These are phyloP conservation scores for Priceomyces castillae DNA, from an alignment of 805 yeast species.

Conservation along the genomic window DNA sequence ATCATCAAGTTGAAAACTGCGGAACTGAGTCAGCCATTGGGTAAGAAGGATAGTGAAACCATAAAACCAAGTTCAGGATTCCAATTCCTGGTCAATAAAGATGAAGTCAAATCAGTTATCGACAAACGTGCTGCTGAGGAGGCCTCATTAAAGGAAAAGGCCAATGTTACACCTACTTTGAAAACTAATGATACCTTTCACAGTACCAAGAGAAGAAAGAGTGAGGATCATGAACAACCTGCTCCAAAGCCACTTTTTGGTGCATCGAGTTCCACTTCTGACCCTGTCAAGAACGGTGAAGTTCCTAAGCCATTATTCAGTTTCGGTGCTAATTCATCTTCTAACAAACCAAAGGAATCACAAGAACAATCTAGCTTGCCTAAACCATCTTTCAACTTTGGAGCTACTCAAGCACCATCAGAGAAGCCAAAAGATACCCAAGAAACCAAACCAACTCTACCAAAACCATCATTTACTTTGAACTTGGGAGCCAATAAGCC, in stretches of 20 bases:
- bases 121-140: slow-evolving; percentile 16
- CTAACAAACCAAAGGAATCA: neutral
- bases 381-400: slow-evolving; percentile 18
- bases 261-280: neutral
- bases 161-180: neutral
- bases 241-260: neutral
- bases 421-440: slow-evolving; percentile 9
- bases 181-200: neutral
- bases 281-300: slow-evolving; percentile 1
- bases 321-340: slow-evolving; percentile 12
- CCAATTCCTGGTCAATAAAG: slow-evolving; percentile 31
- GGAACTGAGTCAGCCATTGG: slow-evolving; percentile 1
- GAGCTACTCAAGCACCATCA: slow-evolving; percentile 3
- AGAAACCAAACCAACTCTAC: slow-evolving; percentile 7
- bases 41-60: slow-evolving; percentile 4
- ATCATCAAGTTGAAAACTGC: slow-evolving; percentile 31
- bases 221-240: neutral
- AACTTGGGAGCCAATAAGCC: slow-evolving; percentile 6
- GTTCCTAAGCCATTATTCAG: slow-evolving; percentile 11
- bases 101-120: slow-evolving; percentile 24
- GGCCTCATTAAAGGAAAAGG: slow-evolving; percentile 3
- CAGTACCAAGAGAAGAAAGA: neutral
- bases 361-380: slow-evolving; percentile 8
- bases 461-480: slow-evolving; percentile 17
- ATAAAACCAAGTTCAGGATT: slow-evolving; percentile 37